These are phyloP conservation scores for Schizothecium vesticola DNA, from an alignment of 495 filamentous ascomycete species.

Conservation along the genomic window DNA sequence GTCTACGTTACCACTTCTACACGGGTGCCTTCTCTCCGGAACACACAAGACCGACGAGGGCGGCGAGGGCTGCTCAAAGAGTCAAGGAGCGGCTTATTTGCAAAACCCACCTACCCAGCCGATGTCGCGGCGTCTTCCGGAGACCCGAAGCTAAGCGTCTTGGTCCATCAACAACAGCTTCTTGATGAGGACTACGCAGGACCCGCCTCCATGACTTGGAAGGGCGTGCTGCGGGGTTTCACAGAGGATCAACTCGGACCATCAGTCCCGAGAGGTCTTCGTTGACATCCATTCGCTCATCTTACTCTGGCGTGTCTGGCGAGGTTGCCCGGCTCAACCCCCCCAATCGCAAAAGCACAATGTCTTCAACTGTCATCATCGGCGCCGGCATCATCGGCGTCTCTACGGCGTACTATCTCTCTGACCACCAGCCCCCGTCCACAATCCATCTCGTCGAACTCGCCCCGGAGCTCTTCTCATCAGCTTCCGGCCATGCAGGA, in stretches of 20 bases:
- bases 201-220: background rate
- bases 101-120: background rate
- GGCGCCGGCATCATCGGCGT: conserved; percentile 75
- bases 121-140: background rate
- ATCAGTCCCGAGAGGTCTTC: background rate
- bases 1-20: background rate
- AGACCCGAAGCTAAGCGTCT: background rate
- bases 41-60: background rate
- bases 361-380: conserved; percentile 59
- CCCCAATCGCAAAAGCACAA: conserved; percentile 4
- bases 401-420: conserved; percentile 74
- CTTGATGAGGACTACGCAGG: background rate
- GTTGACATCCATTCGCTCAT: background rate
- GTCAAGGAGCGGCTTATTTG: too few relatives aligned
- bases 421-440: conserved; percentile 45
- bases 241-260: background rate
- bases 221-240: background rate
- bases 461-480: conserved; percentile 58
- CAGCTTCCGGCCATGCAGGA: conserved; percentile 66
- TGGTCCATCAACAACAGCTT: background rate
- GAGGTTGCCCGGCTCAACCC: background rate
- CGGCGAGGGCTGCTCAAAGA: too few relatives aligned
- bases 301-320: background rate
- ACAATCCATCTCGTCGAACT: conserved; percentile 67
- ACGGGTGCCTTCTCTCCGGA: background rate